phyloP scores from a whole-genome alignment of 169 alveolate genomes.

The Cyclospora cayetanensis region DNA sequence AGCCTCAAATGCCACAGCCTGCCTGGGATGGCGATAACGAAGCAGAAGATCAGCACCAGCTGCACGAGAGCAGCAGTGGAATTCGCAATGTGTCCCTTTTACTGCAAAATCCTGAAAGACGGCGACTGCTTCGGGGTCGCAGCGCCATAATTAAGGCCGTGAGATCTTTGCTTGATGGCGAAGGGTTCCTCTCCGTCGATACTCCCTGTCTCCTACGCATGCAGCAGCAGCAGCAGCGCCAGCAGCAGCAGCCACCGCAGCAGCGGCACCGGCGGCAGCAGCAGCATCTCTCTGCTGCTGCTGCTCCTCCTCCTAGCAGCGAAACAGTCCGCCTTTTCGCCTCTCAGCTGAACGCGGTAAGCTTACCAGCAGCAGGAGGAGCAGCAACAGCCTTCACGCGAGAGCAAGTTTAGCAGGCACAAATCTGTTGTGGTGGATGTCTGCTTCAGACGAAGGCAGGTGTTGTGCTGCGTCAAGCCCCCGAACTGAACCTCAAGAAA shows the following conservation, averaged over 20 bases:
- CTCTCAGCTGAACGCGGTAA: conserved; percentile 26
- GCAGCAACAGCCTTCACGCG: not conserved
- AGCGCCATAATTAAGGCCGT: not conserved
- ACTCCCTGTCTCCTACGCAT: not conserved
- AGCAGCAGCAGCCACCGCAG: not conserved
- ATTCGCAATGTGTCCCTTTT: not conserved
- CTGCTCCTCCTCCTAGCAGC: not conserved
- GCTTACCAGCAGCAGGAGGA: conserved; percentile 1
- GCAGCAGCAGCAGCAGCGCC: not conserved
- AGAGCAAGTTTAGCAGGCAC: not conserved
- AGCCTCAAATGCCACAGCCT: not conserved
- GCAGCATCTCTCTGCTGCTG: not conserved
- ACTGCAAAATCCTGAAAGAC: not conserved
- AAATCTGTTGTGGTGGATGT: not conserved
- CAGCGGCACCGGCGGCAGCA: not conserved
- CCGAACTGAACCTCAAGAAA: conserved; percentile 96
- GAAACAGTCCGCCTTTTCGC: conserved; percentile 3
- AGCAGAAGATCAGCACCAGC: not conserved
- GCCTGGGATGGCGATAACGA: not conserved
- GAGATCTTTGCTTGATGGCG: not conserved
- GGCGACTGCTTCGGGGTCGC: not conserved
- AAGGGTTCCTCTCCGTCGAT: not conserved
- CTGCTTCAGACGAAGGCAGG: not conserved
- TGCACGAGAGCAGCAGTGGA: not conserved
- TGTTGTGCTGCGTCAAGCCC: conserved; percentile 96